These are phyloP conservation scores for Candida nitratophila DNA, from an alignment of 805 yeast species.

Conservation along the genomic window DNA sequence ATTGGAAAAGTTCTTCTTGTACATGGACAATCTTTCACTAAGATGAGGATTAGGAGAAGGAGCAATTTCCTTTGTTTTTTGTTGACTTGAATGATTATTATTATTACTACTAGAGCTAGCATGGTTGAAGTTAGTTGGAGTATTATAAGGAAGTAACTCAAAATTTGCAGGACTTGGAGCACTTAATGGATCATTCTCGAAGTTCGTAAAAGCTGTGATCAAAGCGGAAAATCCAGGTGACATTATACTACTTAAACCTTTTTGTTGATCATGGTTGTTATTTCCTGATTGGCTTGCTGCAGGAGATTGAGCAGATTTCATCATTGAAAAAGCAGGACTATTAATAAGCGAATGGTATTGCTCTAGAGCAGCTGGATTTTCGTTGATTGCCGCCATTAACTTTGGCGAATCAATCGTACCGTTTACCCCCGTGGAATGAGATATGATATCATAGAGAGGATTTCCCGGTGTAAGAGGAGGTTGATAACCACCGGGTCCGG, in stretches of 20 bases:
- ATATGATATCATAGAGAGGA: slow-evolving; percentile 15
- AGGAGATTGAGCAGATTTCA: slow-evolving; percentile 9
- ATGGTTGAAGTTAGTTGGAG: not conserved
- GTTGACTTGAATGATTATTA: not conserved
- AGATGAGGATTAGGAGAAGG: not conserved
- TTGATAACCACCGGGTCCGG: not conserved
- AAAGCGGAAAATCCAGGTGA: slow-evolving; percentile 22
- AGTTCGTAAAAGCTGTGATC: slow-evolving; percentile 21
- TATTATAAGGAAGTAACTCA: slow-evolving; percentile 8
- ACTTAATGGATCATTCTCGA: slow-evolving; percentile 13
- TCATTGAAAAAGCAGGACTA: slow-evolving; percentile 11
- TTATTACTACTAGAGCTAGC: not conserved
- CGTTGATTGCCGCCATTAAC: slow-evolving; percentile 14
- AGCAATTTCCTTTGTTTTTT: not conserved
- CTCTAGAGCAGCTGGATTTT: slow-evolving; percentile 17
- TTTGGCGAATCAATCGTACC: slow-evolving; percentile 20
- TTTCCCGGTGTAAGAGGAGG: slow-evolving; percentile 13
- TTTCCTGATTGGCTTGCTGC: not conserved
- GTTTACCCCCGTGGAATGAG: slow-evolving; percentile 10
- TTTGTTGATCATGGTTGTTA: not conserved
- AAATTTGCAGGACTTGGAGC: slow-evolving; percentile 19
- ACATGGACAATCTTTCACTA: not conserved
- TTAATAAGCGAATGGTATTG: slow-evolving; percentile 13
- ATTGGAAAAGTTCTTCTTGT: slow-evolving; percentile 1
- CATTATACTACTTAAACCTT: slow-evolving; percentile 1